phyloP scores from a whole-genome alignment of 345 rosid species.

The Salix koriyanagi region DNA sequence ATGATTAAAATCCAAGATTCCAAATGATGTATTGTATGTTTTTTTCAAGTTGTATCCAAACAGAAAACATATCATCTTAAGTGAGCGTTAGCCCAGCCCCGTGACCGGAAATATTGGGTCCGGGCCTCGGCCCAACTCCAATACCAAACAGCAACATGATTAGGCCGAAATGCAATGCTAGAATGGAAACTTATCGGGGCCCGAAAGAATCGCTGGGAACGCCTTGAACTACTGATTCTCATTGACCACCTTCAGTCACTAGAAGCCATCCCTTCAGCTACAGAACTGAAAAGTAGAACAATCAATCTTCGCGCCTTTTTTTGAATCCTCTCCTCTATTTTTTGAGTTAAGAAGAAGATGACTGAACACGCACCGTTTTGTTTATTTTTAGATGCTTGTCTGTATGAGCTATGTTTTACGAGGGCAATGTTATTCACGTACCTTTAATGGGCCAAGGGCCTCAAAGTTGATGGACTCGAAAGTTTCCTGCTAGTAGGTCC shows the following conservation, averaged over 20 bases:
- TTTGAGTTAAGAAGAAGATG: neutral
- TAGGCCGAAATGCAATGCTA: too few relatives aligned
- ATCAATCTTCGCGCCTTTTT: neutral
- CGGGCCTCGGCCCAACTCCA: too few relatives aligned
- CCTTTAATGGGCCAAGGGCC: neutral
- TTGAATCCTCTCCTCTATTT: conserved; percentile 1
- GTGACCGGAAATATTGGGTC: too few relatives aligned
- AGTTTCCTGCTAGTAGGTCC: neutral
- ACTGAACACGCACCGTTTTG: neutral
- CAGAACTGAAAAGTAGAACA: neutral
- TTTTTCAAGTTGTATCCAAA: too few relatives aligned
- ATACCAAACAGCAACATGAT: too few relatives aligned
- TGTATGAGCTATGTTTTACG: neutral
- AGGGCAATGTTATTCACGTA: neutral
- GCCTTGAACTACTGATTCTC: neutral
- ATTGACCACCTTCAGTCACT: neutral
- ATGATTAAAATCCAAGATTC: too few relatives aligned
- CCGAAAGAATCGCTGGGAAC: neutral
- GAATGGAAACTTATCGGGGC: too few relatives aligned
- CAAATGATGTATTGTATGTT: too few relatives aligned
- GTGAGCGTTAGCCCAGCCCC: too few relatives aligned
- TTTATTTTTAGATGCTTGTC: neutral
- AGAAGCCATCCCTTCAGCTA: neutral
- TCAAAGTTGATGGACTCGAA: neutral
- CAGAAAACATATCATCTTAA: too few relatives aligned